Evolutionary conservation across 305 asterid species (phyloP).

Genomic region (Caryopteris hybrid): DNA sequence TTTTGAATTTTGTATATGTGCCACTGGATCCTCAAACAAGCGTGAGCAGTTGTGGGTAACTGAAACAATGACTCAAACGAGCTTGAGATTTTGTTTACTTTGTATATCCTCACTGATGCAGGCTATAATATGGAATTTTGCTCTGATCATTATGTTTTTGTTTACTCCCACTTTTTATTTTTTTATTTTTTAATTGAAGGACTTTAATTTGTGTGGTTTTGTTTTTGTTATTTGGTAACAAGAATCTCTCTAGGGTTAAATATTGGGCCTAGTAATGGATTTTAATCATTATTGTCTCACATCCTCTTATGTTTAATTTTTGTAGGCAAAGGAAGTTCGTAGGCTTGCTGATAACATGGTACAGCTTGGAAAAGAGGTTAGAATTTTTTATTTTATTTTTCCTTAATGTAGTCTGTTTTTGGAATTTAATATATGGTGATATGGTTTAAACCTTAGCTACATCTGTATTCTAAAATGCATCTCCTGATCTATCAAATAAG

Average conservation of each 20-base stretch:
- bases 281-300: not conserved
- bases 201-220: not conserved
- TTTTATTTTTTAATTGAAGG: not conserved
- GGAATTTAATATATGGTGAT: not conserved
- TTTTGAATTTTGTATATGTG: not conserved
- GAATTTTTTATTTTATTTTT: slow-evolving; percentile 12
- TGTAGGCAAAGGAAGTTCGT: slow-evolving; percentile 88
- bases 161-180: not conserved
- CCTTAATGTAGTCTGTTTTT: not conserved
- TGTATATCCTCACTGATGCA: not conserved
- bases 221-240: not conserved
- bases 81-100: not conserved
- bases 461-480: not conserved
- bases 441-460: not conserved
- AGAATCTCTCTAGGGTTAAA: not conserved
- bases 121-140: not conserved
- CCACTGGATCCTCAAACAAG: not conserved
- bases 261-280: not conserved
- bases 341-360: slow-evolving; percentile 97
- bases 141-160: no score
- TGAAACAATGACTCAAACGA: not conserved
- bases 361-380: slow-evolving; percentile 92
- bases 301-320: not conserved
- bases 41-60: not conserved
- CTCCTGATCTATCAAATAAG: not conserved